Evolutionary conservation across 106 monocot genomes (phyloP), one percentile per base, ranked within the genome.

Genomic region (Dendrobium huoshanense): DNA sequence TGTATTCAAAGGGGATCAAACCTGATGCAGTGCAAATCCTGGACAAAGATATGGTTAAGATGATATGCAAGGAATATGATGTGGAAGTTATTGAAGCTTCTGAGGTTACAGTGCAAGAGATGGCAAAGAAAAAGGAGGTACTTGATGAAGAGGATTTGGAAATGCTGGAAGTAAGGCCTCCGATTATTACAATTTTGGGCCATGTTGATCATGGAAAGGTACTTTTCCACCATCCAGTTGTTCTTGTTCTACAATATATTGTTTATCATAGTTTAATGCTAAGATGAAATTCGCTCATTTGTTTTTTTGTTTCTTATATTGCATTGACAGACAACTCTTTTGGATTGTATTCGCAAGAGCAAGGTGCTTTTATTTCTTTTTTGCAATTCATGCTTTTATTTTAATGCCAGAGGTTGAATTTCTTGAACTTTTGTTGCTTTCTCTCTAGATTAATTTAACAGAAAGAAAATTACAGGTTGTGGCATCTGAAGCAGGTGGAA

Each of bases 131-230:
- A 88, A 99, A 93, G 55, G 91, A 90, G 79, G 44, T 95, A 31
- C 82, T 99, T 64, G 94, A 94, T 65, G 92, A 92, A 4, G 91
- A 92, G 49, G 94, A 98, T 81, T 77, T 91, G 76, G 88, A 95
- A 45, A 83, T 79, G 86, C 80, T 99, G 54, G 91, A 91, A 85
- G 86, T 81, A 22, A 86, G 98, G 78, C 90, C 98, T 48, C 98
- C 98, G 19, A 87, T 99, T 79, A 89, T 99, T 77, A 99, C 98
- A 25, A 99, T 99, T 74, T 95, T 99, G 98, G 98, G 98, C 20
- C 98, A 99, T 89, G 98, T 99, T 0, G 98, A 99, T 87, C 98
- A 99, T 76, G 98, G 98, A 77, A 99, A 99, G 95, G 95, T 95
- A 79, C 79, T n/a, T 55, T 41, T 80, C 42, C 17, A 56, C 19